These are phyloP conservation scores for Musa itinerans DNA, from an alignment of 176 grass and related monocot species.

Conservation along the genomic window DNA sequence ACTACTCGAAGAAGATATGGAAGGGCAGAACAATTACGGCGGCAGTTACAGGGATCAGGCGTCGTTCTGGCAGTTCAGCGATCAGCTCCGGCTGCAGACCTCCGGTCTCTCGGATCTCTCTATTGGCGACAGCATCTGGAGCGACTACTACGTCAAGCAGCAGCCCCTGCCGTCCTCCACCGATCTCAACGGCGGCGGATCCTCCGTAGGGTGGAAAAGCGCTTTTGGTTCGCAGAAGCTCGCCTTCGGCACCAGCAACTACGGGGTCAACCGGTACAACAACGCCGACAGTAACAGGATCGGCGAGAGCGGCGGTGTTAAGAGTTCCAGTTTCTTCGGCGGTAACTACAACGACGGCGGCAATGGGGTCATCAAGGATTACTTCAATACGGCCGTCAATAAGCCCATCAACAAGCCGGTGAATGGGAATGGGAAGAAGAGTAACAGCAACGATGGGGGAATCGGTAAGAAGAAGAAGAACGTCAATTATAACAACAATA, in stretches of 20 bases:
- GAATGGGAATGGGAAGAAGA: constrained; percentile 37
- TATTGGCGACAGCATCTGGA: constrained; percentile 86
- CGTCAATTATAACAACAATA: constrained; percentile 23
- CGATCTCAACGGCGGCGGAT: constrained; percentile 4
- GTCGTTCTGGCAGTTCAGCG: constrained; percentile 87
- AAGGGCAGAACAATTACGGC: not conserved
- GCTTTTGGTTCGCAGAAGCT: constrained; percentile 34
- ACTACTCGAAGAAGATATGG: not conserved
- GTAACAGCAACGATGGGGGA: constrained; percentile 8
- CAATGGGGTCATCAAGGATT: constrained; percentile 8
- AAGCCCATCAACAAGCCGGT: not conserved
- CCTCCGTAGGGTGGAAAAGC: not conserved
- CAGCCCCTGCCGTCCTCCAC: not conserved
- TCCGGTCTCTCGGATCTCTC: constrained; percentile 58
- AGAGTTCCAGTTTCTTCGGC: not conserved
- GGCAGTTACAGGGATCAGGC: constrained; percentile 1
- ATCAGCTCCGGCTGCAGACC: constrained; percentile 79
- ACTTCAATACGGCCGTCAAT: constrained; percentile 11
- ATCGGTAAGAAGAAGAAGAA: constrained; percentile 13
- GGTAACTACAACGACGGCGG: not conserved
- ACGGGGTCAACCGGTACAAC: constrained; percentile 61
- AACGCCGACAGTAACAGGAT: constrained; percentile 20
- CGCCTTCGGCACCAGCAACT: constrained; percentile 58
- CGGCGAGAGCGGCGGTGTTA: constrained; percentile 22
- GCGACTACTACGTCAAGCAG: constrained; percentile 17